Evolutionary conservation across 2,329 filamentous ascomycete genomes (phyloP).

Genomic region (Samsoniella hepiali): DNA sequence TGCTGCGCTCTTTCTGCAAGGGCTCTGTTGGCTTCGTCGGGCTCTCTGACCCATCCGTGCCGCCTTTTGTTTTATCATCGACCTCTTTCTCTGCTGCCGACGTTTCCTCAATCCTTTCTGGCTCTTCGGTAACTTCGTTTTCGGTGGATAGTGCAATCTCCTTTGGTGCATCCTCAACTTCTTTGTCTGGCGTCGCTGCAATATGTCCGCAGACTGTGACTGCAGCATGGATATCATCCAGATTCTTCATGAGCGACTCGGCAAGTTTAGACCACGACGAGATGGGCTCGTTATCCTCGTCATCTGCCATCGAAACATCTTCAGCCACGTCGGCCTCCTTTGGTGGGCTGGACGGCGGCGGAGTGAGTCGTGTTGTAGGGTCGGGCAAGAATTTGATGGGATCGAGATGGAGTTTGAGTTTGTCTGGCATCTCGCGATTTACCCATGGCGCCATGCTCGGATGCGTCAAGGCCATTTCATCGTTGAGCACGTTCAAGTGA

Average conservation of each 20-base stretch:
- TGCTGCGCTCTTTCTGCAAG: conserved; percentile 34
- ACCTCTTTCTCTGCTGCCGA: conserved; percentile 18
- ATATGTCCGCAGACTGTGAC: conserved; percentile 31
- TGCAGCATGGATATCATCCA: conserved; percentile 1
- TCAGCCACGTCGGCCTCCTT: background rate
- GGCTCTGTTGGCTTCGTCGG: conserved; percentile 29
- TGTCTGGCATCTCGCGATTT: conserved; percentile 47
- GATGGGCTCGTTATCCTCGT: background rate
- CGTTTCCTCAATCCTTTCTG: conserved; percentile 19
- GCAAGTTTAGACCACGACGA: conserved; percentile 13
- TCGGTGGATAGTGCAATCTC: conserved; percentile 11
- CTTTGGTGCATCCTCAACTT: conserved; percentile 20
- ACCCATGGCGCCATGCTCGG: conserved; percentile 58
- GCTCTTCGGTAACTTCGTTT: conserved; percentile 13
- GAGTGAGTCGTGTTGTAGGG: conserved; percentile 40
- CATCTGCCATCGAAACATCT: background rate
- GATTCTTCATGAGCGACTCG: background rate
- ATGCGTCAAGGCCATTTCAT: conserved; percentile 56
- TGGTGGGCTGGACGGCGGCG: conserved; percentile 26
- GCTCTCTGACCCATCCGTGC: conserved; percentile 25
- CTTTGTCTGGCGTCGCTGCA: conserved; percentile 26
- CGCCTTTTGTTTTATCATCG: conserved; percentile 24
- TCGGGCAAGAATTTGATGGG: conserved; percentile 61
- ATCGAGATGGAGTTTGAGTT: conserved; percentile 54
- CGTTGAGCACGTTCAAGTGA: conserved; percentile 50